phyloP scores from a whole-genome alignment of 257 asterid genomes.

The Solanum chaucha region DNA sequence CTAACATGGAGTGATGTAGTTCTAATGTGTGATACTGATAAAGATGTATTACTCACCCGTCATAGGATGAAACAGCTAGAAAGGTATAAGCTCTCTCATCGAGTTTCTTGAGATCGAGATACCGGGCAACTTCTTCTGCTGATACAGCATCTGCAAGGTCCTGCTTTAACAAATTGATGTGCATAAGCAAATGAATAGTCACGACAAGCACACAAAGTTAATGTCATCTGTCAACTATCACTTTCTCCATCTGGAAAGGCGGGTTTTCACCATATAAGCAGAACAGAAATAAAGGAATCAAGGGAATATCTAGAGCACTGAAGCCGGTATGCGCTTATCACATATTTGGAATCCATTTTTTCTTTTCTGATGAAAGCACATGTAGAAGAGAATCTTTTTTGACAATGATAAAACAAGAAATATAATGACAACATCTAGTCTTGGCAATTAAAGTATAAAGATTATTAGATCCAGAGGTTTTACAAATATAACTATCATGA shows the following conservation, averaged over 20 bases:
- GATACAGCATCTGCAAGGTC: conserved; percentile 66
- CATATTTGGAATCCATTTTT: neutral
- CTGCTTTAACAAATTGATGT: conserved; percentile 17
- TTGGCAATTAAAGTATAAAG: neutral
- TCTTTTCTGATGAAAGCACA: neutral
- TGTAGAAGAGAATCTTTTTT: neutral
- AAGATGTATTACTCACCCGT: conserved; percentile 38
- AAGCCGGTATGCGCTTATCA: neutral
- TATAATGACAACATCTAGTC: neutral
- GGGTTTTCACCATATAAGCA: neutral
- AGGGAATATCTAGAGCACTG: neutral
- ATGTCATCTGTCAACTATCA: neutral
- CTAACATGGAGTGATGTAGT: neutral
- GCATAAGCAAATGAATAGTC: neutral
- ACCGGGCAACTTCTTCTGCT: conserved; percentile 60
- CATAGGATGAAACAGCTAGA: conserved; percentile 61
- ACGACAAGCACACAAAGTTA: neutral
- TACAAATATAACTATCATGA: neutral
- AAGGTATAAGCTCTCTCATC: conserved; percentile 54
- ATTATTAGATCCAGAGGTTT: neutral
- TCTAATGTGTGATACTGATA: neutral
- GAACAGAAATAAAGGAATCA: neutral
- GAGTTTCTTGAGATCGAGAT: conserved; percentile 68
- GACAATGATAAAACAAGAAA: neutral
- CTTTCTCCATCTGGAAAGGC: neutral